Evolutionary conservation across 768 basidiomycete species (phyloP).

Genomic region (Kwoniella mangroviensis): DNA sequence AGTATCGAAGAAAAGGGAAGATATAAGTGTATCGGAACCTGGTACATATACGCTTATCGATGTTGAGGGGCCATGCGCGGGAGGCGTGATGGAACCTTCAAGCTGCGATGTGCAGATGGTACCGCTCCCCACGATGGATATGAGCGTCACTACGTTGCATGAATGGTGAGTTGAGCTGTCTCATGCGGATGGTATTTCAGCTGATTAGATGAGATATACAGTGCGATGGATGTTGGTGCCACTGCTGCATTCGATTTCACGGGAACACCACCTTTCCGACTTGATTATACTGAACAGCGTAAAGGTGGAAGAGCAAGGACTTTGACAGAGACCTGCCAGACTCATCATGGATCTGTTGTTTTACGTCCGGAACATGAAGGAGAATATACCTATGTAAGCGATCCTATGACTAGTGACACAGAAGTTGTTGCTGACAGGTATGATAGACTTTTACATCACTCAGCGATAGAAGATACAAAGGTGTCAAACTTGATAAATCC

Average conservation of each 20-base stretch:
- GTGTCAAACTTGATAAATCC: slow-evolving; percentile 70
- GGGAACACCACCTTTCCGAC: slow-evolving; percentile 85
- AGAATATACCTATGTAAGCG: slow-evolving; percentile 73
- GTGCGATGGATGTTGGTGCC: slow-evolving; percentile 77
- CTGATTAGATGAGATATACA: slow-evolving; percentile 12
- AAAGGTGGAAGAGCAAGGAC: slow-evolving; percentile 61
- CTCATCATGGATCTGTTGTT: slow-evolving; percentile 74
- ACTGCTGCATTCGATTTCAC: slow-evolving; percentile 82
- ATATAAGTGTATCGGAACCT: slow-evolving; percentile 62
- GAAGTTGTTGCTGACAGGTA: background rate
- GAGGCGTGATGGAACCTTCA: slow-evolving; percentile 82
- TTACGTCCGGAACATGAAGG: slow-evolving; percentile 88
- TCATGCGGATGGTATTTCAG: background rate
- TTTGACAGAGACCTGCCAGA: slow-evolving; percentile 64
- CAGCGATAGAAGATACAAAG: slow-evolving; percentile 82
- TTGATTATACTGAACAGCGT: slow-evolving; percentile 75
- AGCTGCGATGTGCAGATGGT: slow-evolving; percentile 67
- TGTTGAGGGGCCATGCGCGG: slow-evolving; percentile 77
- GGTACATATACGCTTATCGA: slow-evolving; percentile 77
- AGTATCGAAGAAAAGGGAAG: slow-evolving; percentile 58
- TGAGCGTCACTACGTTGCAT: slow-evolving; percentile 85
- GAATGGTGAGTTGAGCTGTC: slow-evolving; percentile 69
- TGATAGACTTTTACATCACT: slow-evolving; percentile 67
- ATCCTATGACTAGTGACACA: background rate
- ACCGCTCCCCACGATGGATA: slow-evolving; percentile 78